Percentiles rank a stretch among this genome's conserved stretches.
Evolutionary conservation across 2,329 filamentous ascomycete species (phyloP).

Genomic region (Penicillium aurantiogriseum): DNA sequence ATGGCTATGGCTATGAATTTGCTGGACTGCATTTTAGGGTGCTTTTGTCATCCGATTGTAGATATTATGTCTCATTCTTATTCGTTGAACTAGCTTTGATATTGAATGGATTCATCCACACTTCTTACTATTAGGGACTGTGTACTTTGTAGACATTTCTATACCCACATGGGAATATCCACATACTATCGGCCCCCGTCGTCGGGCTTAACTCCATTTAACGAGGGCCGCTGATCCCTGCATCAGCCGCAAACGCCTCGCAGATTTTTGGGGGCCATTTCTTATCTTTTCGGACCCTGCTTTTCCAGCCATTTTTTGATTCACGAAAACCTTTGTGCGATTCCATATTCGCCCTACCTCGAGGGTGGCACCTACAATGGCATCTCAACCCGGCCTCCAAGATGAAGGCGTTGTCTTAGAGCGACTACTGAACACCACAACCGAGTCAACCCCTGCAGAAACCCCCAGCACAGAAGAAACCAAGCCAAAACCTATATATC

Average conservation of each 20-base stretch:
- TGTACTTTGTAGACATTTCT: not conserved
- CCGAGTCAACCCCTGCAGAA: too few relatives aligned
- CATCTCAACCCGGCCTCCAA: too few relatives aligned
- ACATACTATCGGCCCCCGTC: not conserved
- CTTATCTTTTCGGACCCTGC: not conserved
- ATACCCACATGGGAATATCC: not conserved
- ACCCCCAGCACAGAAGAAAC: too few relatives aligned
- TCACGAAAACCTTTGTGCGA: not conserved
- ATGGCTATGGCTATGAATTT: not conserved
- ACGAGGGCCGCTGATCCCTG: not conserved
- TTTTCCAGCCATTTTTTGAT: not conserved
- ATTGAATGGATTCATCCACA: not conserved
- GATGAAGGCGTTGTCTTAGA: too few relatives aligned
- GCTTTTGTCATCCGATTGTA: not conserved
- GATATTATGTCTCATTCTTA: not conserved
- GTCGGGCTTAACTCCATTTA: too few relatives aligned
- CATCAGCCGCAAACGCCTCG: not conserved
- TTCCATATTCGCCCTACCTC: too few relatives aligned
- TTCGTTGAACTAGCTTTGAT: not conserved
- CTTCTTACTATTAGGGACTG: not conserved
- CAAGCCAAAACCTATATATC: too few relatives aligned
- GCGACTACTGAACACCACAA: too few relatives aligned
- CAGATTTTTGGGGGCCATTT: not conserved
- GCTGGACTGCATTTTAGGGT: not conserved
- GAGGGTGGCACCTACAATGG: too few relatives aligned